A percentile compares a stretch with the other conserved stretches of the same genome.
Conservation (phyloP, 768 basidiomycete genomes). For the Termitomyces bulborhizus region DNA sequence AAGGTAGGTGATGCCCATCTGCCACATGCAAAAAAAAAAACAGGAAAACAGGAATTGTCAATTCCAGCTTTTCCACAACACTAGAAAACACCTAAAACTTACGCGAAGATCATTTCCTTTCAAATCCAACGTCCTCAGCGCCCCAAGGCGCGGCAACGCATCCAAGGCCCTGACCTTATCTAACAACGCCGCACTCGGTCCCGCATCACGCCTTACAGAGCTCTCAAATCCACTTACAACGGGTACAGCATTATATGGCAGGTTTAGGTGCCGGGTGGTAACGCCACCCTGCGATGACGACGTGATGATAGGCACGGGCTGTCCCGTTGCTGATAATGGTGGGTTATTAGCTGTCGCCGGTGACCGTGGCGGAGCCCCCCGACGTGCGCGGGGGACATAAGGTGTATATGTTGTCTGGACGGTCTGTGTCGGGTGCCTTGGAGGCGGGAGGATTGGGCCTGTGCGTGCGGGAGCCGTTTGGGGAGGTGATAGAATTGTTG, state of each 20-base stretch:
- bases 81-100: slow-evolving; percentile 23
- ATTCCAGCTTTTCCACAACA: not conserved
- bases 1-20: slow-evolving; percentile 80
- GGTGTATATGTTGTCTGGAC: slow-evolving; percentile 76
- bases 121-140: slow-evolving; percentile 83
- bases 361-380: slow-evolving; percentile 37
- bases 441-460: slow-evolving; percentile 30
- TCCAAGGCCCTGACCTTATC: slow-evolving; percentile 91
- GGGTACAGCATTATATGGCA: slow-evolving; percentile 14
- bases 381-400: slow-evolving; percentile 46
- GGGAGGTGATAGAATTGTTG: slow-evolving; percentile 21
- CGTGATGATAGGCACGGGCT: slow-evolving; percentile 63
- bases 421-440: slow-evolving; percentile 41
- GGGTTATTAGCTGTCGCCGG: slow-evolving; percentile 27
- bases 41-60: slow-evolving; percentile 14
- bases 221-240: slow-evolving; percentile 18
- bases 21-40: not conserved
- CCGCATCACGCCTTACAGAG: slow-evolving; percentile 26
- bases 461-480: slow-evolving; percentile 19
- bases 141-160: slow-evolving; percentile 77
- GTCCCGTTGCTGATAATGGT: slow-evolving; percentile 36
- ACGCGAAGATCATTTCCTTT: slow-evolving; percentile 90
- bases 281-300: slow-evolving; percentile 50
- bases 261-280: slow-evolving; percentile 35
- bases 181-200: slow-evolving; percentile 71